phyloP scores from a whole-genome alignment of 345 rosid genomes.

The Melaleuca alternifolia region DNA sequence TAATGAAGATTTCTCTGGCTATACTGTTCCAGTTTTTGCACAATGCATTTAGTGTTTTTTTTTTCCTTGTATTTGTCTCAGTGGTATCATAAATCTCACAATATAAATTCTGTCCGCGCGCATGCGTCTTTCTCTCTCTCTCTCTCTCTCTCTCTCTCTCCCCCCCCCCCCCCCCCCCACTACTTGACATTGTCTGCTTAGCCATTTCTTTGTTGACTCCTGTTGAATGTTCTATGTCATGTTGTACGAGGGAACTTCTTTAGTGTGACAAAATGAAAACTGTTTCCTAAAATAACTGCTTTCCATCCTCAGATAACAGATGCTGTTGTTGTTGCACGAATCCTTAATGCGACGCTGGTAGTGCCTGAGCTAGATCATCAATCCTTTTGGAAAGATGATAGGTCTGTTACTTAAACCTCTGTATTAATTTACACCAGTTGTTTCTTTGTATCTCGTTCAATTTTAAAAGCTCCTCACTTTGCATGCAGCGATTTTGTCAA shows the following conservation, averaged over 20 bases:
- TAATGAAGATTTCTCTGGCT: not conserved
- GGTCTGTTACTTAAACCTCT: constrained; percentile 26
- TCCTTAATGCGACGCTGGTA: constrained; percentile 91
- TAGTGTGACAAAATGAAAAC: not conserved
- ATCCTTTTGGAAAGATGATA: constrained; percentile 95
- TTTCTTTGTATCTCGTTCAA: not conserved
- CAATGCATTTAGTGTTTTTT: not conserved
- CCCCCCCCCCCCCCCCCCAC: too few species aligned
- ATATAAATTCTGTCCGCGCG: not conserved
- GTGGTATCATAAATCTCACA: not conserved
- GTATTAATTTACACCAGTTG: not conserved
- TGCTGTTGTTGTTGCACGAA: constrained; percentile 92
- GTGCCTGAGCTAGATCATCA: constrained; percentile 96
- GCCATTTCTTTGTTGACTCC: not conserved
- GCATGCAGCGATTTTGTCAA: constrained; percentile 79
- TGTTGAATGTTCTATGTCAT: not conserved
- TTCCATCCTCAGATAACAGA: constrained; percentile 65
- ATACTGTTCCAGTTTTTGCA: not conserved
- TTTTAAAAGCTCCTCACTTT: not conserved
- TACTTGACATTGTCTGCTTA: not conserved
- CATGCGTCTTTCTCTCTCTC: not conserved
- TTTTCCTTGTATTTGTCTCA: not conserved
- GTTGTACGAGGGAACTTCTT: not conserved
- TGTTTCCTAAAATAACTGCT: not conserved
- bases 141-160: not conserved